phyloP scores from a whole-genome alignment of 1,284 basidiomycete species.

The Sanghuangporus sanghuang region DNA sequence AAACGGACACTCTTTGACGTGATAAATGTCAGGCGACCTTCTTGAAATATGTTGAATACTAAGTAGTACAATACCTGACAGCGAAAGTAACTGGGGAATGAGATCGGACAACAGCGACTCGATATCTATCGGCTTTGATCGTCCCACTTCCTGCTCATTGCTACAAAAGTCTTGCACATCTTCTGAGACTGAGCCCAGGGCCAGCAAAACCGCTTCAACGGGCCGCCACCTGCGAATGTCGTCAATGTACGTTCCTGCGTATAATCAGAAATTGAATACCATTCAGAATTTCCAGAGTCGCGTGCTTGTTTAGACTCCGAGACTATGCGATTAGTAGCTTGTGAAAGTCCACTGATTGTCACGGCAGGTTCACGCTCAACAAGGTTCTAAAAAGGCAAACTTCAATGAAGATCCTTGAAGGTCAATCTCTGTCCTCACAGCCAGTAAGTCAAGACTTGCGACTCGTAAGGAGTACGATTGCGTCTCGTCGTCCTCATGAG shows the following conservation, averaged over 20 bases:
- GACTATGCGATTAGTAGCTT: slow-evolving; percentile 52
- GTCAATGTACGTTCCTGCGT: background rate
- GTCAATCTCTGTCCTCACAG: slow-evolving; percentile 40
- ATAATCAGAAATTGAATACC: slow-evolving; percentile 34
- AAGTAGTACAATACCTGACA: slow-evolving; percentile 45
- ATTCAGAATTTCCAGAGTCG: slow-evolving; percentile 46
- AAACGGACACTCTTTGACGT: slow-evolving; percentile 72
- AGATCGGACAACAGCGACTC: slow-evolving; percentile 71
- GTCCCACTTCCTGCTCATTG: slow-evolving; percentile 62
- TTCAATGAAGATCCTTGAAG: background rate
- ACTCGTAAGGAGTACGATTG: slow-evolving; percentile 79
- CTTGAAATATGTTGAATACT: background rate
- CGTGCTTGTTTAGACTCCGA: slow-evolving; percentile 49
- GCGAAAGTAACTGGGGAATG: slow-evolving; percentile 70
- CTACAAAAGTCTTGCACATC: slow-evolving; percentile 73
- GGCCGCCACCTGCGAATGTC: slow-evolving; percentile 72
- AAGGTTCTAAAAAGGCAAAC: slow-evolving; percentile 47
- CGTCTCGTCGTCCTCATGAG: slow-evolving; percentile 92
- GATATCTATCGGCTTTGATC: slow-evolving; percentile 69
- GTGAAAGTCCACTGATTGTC: slow-evolving; percentile 54
- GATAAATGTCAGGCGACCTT: background rate
- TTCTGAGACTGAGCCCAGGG: slow-evolving; percentile 81
- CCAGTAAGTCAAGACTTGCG: slow-evolving; percentile 79
- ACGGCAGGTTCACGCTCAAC: slow-evolving; percentile 62
- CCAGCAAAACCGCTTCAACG: slow-evolving; percentile 79